phyloP scores from a whole-genome alignment of 148 eudicot genomes.

The Rhododendron ovatum region DNA sequence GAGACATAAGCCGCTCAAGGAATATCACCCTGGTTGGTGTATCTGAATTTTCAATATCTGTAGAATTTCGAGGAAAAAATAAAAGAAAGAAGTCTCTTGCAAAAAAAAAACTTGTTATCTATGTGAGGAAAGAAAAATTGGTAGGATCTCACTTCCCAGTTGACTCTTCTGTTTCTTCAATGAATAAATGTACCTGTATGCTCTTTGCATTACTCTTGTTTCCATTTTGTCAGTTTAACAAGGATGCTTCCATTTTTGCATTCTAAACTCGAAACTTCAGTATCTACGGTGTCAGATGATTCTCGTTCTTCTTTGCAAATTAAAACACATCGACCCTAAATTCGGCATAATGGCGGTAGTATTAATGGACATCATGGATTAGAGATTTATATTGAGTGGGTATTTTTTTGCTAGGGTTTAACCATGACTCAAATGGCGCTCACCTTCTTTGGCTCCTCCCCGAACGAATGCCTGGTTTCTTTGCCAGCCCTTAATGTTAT shows the following conservation, averaged over 20 bases:
- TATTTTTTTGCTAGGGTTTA: too few species aligned
- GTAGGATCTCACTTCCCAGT: not conserved
- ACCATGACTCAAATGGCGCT: too few species aligned
- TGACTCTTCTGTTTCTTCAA: not conserved
- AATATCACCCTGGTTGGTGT: not conserved
- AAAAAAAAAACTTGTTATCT: not conserved
- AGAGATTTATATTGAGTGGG: too few species aligned
- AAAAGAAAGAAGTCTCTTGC: not conserved
- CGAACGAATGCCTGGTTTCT: too few species aligned
- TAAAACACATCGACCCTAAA: too few species aligned
- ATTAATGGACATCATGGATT: too few species aligned
- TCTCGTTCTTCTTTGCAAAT: not conserved
- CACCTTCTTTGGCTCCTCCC: too few species aligned
- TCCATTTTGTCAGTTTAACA: not conserved
- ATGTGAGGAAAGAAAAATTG: not conserved
- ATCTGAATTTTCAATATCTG: not conserved
- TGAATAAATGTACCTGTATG: not conserved
- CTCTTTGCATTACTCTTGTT: not conserved
- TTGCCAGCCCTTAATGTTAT: too few species aligned
- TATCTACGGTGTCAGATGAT: not conserved
- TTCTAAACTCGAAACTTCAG: not conserved
- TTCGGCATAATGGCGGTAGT: too few species aligned
- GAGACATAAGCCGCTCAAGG: not conserved
- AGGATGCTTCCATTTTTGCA: not conserved
- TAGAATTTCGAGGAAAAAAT: not conserved